Evolutionary conservation across 1,284 basidiomycete species (phyloP).

Genomic region (Rhodotorula sp.): DNA sequence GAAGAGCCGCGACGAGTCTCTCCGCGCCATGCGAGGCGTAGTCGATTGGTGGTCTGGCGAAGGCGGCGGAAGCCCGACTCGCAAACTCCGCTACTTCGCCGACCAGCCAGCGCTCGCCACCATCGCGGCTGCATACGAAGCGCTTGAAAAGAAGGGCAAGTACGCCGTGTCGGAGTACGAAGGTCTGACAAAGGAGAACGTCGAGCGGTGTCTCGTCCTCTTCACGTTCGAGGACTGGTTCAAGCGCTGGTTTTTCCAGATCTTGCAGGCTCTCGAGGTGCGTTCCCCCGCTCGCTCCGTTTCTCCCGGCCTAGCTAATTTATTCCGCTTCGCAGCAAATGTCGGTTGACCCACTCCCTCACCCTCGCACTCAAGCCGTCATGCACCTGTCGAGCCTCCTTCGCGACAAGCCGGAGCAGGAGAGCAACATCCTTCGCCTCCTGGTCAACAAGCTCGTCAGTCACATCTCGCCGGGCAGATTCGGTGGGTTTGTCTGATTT

Average conservation of each 20-base stretch:
- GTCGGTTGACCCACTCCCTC: constrained; percentile 81
- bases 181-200: constrained; percentile 21
- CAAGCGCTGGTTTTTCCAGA: constrained; percentile 93
- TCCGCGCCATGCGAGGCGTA: constrained; percentile 84
- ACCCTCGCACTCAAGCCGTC: constrained; percentile 79
- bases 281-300: constrained; percentile 11
- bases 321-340: constrained; percentile 58
- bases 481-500: neutral
- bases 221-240: constrained; percentile 97
- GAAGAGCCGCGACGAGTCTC: constrained; percentile 83
- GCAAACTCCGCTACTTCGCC: constrained; percentile 84
- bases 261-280: constrained; percentile 88
- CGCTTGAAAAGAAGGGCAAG: constrained; percentile 33
- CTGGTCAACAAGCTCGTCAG: constrained; percentile 90
- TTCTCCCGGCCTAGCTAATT: neutral
- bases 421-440: constrained; percentile 87
- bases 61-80: constrained; percentile 55
- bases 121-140: constrained; percentile 55
- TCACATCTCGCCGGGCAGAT: constrained; percentile 10
- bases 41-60: constrained; percentile 83
- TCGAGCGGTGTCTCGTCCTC: constrained; percentile 66
- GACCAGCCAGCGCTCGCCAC: constrained; percentile 71
- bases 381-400: constrained; percentile 68
- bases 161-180: constrained; percentile 5
- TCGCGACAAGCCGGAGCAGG: constrained; percentile 89